Evolutionary conservation across 441 rosid species (phyloP), one percentile per base, ranked within the genome.

Genomic region (Raphanus hybrid): DNA sequence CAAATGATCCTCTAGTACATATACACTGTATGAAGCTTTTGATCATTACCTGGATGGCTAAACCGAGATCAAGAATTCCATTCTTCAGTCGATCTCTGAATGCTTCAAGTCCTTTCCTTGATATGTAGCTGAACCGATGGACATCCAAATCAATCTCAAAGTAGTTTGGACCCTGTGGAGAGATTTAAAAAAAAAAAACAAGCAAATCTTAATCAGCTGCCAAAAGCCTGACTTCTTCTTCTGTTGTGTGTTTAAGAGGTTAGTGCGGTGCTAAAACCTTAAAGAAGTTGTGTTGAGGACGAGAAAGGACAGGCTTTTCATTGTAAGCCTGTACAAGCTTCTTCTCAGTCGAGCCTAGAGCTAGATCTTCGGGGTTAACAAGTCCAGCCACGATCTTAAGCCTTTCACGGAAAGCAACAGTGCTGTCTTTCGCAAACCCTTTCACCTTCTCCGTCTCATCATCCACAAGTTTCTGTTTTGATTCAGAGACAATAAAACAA

Each of bases 61-160:
- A 81, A 50, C 98, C 97, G 6, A 95, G 81, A 80, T 95, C 93
- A 61, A 91, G 83, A 45, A 89, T 83, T 74, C 99, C 97, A 2
- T 83, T 82, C 45, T 86, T 90, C 67, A 95, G 81, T 18, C 96
- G 91, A 55, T 90, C 98, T 71, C 95, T 84, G 75, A 94, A 94
- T 45, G 98, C 85, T 75, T 94, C 97, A 0, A 94, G 87, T 60
- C 97, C 98, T 84, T 92, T 94, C 18, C 97, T 76, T 45, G 98
- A 87, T 78, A 94, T 91, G 82, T 83, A 94, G 85, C 98, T 88
- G 85, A 94, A 94, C 1, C 95, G 89, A 82, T 94, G 98, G 3
- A 94, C 88, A 76, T 94, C 98, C 69, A 94, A 83, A 89, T 94
- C 97, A 58, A 94, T 92, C 91, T 94, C 98, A 16, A 92, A 90